phyloP scores from a whole-genome alignment of 345 rosid species.

The Crucihimalaya himalaica region DNA sequence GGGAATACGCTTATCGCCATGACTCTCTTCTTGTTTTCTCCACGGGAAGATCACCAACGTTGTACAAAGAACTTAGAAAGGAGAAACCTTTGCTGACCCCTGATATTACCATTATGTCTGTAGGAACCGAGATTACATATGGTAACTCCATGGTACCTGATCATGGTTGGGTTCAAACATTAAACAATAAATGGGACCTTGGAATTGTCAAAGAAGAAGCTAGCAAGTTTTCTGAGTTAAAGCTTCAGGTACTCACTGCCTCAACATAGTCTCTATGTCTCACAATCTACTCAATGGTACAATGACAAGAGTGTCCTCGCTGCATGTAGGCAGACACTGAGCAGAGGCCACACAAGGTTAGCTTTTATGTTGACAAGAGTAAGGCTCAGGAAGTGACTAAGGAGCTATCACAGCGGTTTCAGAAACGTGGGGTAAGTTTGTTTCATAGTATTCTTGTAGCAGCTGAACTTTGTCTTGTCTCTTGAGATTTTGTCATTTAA shows the following conservation, averaged over 20 bases:
- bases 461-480: no score
- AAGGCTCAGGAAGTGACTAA: constrained; percentile 73
- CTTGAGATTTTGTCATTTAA: neutral
- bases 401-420: constrained; percentile 59
- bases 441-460: neutral
- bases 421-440: constrained; percentile 66
- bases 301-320: constrained; percentile 14
- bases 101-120: constrained; percentile 94
- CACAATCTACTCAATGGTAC: neutral
- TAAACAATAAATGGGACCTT: constrained; percentile 85
- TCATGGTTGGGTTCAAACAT: constrained; percentile 83
- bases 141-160: constrained; percentile 87
- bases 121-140: constrained; percentile 97
- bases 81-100: constrained; percentile 94
- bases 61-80: constrained; percentile 70
- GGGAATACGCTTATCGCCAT: constrained; percentile 80
- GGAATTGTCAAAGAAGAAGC: constrained; percentile 73
- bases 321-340: constrained; percentile 78
- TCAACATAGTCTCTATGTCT: neutral
- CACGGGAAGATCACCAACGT: constrained; percentile 90
- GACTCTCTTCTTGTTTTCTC: constrained; percentile 93
- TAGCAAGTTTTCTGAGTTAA: constrained; percentile 75
- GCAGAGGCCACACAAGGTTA: constrained; percentile 86
- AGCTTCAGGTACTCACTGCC: constrained; percentile 67
- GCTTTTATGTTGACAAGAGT: constrained; percentile 81